phyloP scores from a whole-genome alignment of 179 eudicot species.

The Beta lomatogona region DNA sequence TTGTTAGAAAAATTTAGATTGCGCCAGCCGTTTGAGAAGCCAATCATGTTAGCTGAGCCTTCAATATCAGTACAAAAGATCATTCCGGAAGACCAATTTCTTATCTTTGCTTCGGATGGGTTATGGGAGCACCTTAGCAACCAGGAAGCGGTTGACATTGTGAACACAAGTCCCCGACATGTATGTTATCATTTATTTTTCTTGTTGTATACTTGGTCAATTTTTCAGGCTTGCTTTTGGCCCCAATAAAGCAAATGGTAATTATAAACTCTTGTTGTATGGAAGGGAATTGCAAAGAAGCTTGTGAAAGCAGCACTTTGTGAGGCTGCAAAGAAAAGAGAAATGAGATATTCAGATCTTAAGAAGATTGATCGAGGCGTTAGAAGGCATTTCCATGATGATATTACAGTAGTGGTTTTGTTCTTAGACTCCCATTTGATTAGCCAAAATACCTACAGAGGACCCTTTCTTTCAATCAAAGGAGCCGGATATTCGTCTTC shows the following conservation, averaged over 20 bases:
- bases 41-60: constrained; percentile 79
- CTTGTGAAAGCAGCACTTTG: constrained; percentile 40
- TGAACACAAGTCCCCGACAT: constrained; percentile 60
- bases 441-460: constrained; percentile 26
- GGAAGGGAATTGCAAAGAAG: constrained; percentile 44
- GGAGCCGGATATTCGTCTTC: constrained; percentile 36
- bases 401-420: constrained; percentile 40
- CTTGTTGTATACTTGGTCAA: not conserved
- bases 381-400: constrained; percentile 49
- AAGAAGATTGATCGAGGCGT: constrained; percentile 49
- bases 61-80: constrained; percentile 61
- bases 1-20: constrained; percentile 68
- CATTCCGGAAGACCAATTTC: constrained; percentile 71
- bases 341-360: constrained; percentile 51
- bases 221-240: not conserved
- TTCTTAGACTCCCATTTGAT: constrained; percentile 39
- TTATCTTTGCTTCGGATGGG: constrained; percentile 86
- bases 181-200: constrained; percentile 42
- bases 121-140: constrained; percentile 94
- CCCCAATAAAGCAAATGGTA: not conserved
- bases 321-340: constrained; percentile 48
- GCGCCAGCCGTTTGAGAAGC: constrained; percentile 62
- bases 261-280: not conserved
- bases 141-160: constrained; percentile 78
- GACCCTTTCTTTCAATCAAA: constrained; percentile 36